Conservation (phyloP, 305 asterid genomes). For the Fraxinus sp. region DNA sequence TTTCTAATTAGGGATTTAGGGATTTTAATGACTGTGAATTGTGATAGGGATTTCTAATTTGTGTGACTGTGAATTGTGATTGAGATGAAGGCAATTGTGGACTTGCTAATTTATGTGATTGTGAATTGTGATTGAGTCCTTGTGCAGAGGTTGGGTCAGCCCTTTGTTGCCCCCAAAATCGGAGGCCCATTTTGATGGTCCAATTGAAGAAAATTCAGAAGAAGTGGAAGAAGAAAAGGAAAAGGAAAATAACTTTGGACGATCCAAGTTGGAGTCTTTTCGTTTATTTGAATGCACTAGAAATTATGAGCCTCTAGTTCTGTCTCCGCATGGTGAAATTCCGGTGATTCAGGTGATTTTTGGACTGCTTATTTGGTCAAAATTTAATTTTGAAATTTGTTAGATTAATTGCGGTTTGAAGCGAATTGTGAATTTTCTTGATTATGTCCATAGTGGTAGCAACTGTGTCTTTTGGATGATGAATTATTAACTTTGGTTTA, state of each 20-base stretch:
- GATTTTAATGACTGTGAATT: no score
- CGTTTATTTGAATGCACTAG: conserved; percentile 47
- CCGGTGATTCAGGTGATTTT: conserved; percentile 46
- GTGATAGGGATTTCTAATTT: no score
- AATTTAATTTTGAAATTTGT: not conserved
- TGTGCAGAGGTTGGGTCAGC: no score
- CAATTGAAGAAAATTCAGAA: conserved; percentile 12
- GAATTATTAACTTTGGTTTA: not conserved
- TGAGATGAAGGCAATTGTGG: no score
- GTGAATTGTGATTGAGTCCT: no score
- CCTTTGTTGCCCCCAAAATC: no score
- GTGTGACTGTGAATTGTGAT: no score
- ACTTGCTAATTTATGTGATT: no score
- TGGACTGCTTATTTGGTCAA: conserved; percentile 16
- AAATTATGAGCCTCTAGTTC: conserved; percentile 70
- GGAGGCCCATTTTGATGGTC: conserved; percentile 28
- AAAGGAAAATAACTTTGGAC: conserved; percentile 27
- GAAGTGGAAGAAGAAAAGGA: conserved; percentile 28
- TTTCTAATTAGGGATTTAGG: no score
- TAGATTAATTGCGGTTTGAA: not conserved
- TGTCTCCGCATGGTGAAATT: conserved; percentile 52
- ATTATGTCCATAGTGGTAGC: not conserved
- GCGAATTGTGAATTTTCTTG: not conserved
- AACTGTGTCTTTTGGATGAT: not conserved
- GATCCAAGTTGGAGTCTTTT: conserved; percentile 48